Evolutionary conservation across 106 monocot species (phyloP).

Genomic region (Dendrobium chrysotoxum): DNA sequence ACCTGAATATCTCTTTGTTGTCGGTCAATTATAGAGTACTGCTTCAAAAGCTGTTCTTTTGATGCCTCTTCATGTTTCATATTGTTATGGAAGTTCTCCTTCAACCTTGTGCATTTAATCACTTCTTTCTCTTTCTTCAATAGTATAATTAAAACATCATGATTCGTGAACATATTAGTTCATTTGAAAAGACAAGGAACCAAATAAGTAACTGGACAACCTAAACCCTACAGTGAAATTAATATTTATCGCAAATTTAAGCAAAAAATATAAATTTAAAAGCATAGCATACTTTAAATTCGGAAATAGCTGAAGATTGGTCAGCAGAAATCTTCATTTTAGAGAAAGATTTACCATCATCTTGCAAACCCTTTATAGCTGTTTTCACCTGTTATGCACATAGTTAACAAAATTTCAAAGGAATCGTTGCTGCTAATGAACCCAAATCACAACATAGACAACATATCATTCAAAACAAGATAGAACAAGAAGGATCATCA

Average conservation of each 20-base stretch:
- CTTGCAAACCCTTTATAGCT: constrained; percentile 30
- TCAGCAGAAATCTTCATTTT: constrained; percentile 52
- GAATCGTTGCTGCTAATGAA: neutral
- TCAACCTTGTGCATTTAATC: constrained; percentile 24
- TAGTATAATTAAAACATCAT: neutral
- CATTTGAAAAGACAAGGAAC: neutral
- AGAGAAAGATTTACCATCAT: constrained; percentile 44
- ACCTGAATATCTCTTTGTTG: constrained; percentile 85
- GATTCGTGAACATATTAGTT: neutral
- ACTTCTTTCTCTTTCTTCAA: constrained; percentile 25
- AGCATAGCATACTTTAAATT: constrained; percentile 29
- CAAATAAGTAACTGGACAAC: neutral
- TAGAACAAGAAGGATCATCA: neutral
- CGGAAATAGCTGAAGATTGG: constrained; percentile 22
- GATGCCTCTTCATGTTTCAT: constrained; percentile 26
- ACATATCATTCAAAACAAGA: neutral
- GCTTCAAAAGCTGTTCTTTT: constrained; percentile 40
- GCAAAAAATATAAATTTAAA: neutral
- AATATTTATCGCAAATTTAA: neutral
- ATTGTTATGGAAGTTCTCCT: constrained; percentile 6
- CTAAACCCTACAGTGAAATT: neutral
- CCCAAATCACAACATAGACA: neutral
- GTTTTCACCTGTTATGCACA: constrained; percentile 43
- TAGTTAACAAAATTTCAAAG: neutral
- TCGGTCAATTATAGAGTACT: constrained; percentile 40